phyloP scores from a whole-genome alignment of 371 early-diverging fungal species.

The Apophysomyces elegans region DNA sequence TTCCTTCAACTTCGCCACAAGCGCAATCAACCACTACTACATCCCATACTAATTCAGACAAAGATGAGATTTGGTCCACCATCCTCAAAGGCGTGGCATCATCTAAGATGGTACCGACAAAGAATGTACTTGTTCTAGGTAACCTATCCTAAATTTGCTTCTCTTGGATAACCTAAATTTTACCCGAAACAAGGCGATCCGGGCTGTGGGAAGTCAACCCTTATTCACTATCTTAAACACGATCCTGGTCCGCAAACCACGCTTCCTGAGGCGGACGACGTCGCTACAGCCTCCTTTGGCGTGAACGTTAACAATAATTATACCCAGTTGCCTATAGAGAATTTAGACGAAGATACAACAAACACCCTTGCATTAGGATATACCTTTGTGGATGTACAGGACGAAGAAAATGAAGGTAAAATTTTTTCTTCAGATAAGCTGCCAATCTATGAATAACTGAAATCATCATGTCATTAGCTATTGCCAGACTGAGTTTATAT shows the following conservation, averaged over 20 bases:
- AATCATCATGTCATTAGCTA: conserved; percentile 31
- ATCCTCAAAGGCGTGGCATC: conserved; percentile 75
- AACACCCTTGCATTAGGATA: conserved; percentile 85
- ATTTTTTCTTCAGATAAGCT: too few species aligned
- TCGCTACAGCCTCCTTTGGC: conserved; percentile 41
- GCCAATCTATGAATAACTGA: background rate
- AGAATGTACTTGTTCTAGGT: conserved; percentile 75
- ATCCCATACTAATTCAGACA: conserved; percentile 22
- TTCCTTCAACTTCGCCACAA: conserved; percentile 8
- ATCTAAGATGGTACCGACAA: conserved; percentile 69
- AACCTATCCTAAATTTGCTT: conserved; percentile 12
- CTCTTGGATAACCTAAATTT: conserved; percentile 7
- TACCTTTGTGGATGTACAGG: conserved; percentile 82
- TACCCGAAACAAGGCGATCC: conserved; percentile 62
- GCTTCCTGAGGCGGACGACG: conserved; percentile 45
- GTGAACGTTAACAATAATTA: conserved; percentile 40
- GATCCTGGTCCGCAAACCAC: conserved; percentile 58
- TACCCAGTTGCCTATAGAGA: conserved; percentile 51
- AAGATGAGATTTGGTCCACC: conserved; percentile 76
- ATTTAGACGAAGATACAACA: conserved; percentile 64
- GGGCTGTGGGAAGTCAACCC: conserved; percentile 74
- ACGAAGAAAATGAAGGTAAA: conserved; percentile 82
- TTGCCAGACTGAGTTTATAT: conserved; percentile 87
- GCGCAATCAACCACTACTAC: conserved; percentile 17
- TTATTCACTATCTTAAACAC: conserved; percentile 71